Evolutionary conservation across 208 protist species (phyloP).

Genomic region (Trypanosoma rangeli): DNA sequence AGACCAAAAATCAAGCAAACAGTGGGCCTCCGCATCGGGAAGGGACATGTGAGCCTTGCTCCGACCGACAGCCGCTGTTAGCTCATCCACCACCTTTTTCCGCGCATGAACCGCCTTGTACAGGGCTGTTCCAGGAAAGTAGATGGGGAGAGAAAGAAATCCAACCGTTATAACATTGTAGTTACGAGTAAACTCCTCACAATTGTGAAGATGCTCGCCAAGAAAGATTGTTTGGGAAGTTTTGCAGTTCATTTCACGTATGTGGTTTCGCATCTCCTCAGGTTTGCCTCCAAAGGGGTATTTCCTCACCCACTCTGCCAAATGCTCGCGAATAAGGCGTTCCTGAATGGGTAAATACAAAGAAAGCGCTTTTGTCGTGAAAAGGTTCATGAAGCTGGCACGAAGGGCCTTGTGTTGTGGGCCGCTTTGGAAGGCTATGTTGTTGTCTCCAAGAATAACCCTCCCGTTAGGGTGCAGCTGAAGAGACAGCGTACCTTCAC

Average conservation of each 20-base stretch:
- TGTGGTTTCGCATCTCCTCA: conserved; percentile 79
- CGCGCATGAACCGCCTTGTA: conserved; percentile 90
- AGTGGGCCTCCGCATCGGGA: conserved; percentile 76
- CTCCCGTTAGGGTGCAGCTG: conserved; percentile 84
- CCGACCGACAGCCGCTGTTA: conserved; percentile 78
- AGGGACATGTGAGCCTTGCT: conserved; percentile 76
- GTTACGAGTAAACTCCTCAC: conserved; percentile 84
- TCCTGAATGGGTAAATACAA: conserved; percentile 83
- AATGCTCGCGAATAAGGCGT: conserved; percentile 67
- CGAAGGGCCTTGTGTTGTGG: conserved; percentile 80
- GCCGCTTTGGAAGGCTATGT: conserved; percentile 86
- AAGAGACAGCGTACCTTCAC: conserved; percentile 72
- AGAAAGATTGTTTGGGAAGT: conserved; percentile 93
- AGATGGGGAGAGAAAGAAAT: conserved; percentile 90
- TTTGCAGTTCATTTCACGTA: conserved; percentile 91
- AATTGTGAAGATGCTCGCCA: conserved; percentile 88
- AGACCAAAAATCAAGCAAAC: conserved; percentile 93
- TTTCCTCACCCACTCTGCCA: conserved; percentile 60
- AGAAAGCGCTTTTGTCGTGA: conserved; percentile 82
- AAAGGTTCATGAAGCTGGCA: conserved; percentile 86
- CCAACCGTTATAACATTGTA: conserved; percentile 94
- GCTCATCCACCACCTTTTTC: conserved; percentile 79
- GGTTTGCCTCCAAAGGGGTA: conserved; percentile 55
- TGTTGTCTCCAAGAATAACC: conserved; percentile 85
- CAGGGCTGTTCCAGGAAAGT: conserved; percentile 90